A percentile compares a stretch with the other conserved stretches of the same genome.
Evolutionary conservation across 441 rosid genomes (phyloP).

Genomic region (Macaranga tanarius): DNA sequence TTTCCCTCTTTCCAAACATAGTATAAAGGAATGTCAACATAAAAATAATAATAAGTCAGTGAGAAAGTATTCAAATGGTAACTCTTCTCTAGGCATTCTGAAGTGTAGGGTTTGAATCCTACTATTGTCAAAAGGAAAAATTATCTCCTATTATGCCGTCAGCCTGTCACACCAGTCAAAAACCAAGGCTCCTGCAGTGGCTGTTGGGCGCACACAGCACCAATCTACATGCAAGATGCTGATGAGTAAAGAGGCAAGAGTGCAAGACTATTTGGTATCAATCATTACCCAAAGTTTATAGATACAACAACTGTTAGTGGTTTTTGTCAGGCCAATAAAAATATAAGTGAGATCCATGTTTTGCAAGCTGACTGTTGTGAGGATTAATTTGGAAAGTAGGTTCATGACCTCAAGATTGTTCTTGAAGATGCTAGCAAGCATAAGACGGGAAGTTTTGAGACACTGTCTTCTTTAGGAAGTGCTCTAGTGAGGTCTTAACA

Average conservation of each 20-base stretch:
- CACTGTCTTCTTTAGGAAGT: slow-evolving; percentile 22
- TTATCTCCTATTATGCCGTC: too few species aligned
- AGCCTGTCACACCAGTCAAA: too few species aligned
- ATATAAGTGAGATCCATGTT: slow-evolving; percentile 28
- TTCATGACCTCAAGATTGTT: slow-evolving; percentile 37
- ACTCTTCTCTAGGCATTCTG: too few species aligned
- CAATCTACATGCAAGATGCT: slow-evolving; percentile 33
- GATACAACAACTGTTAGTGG: slow-evolving; percentile 30
- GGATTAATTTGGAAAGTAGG: slow-evolving; percentile 30
- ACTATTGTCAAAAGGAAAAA: too few species aligned
- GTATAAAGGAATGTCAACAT: too few species aligned
- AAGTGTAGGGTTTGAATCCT: too few species aligned
- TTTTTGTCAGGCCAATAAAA: slow-evolving; percentile 27
- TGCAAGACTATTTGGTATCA: neutral
- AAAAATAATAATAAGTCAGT: too few species aligned
- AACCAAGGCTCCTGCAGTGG: too few species aligned
- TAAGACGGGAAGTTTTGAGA: slow-evolving; percentile 2
- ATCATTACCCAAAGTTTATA: slow-evolving; percentile 21
- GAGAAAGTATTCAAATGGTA: too few species aligned
- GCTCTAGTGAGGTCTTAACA: slow-evolving; percentile 26
- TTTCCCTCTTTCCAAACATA: too few species aligned
- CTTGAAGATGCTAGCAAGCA: slow-evolving; percentile 38
- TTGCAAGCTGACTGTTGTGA: slow-evolving; percentile 44
- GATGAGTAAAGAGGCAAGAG: neutral
- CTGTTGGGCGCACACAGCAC: too few species aligned